A percentile compares a stretch with the other conserved stretches of the same genome.
phyloP scores from a whole-genome alignment of 495 filamentous ascomycete genomes.

The Arthonia radiata region DNA sequence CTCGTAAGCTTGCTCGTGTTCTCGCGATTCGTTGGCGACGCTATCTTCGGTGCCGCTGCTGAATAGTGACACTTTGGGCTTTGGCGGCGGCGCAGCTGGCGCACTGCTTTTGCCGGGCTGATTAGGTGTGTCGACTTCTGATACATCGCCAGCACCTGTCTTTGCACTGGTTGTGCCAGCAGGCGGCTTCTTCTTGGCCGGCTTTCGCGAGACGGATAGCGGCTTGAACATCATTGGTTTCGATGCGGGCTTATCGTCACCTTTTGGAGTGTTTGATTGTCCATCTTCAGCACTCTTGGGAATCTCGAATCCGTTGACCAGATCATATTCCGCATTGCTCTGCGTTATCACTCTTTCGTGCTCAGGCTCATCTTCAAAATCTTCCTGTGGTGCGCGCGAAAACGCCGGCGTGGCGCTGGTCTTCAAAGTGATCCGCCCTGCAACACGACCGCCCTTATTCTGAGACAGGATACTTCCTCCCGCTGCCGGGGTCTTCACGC shows the following conservation, averaged over 20 bases:
- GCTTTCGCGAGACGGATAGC: slow-evolving; percentile 48
- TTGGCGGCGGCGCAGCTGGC: slow-evolving; percentile 10
- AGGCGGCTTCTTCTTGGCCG: slow-evolving; percentile 35
- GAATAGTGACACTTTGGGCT: slow-evolving; percentile 37
- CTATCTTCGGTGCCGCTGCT: slow-evolving; percentile 10
- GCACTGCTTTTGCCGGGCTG: slow-evolving; percentile 2
- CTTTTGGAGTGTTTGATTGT: slow-evolving; percentile 14
- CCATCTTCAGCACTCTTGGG: slow-evolving; percentile 9
- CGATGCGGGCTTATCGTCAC: slow-evolving; percentile 41
- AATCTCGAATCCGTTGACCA: slow-evolving; percentile 1
- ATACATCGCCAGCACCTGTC: slow-evolving; percentile 3
- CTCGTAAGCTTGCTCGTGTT: slow-evolving; percentile 8
- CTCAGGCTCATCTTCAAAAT: slow-evolving; percentile 7
- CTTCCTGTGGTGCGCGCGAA: slow-evolving; percentile 1
- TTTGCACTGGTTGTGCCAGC: slow-evolving; percentile 6
- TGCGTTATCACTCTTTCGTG: slow-evolving; percentile 4
- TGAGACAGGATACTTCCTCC: slow-evolving; percentile 14
- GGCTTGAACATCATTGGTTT: slow-evolving; percentile 76
- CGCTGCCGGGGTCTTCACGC: slow-evolving; percentile 8
- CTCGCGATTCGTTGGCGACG: slow-evolving; percentile 9
- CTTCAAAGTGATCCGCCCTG: slow-evolving; percentile 40
- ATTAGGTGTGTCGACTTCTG: slow-evolving; percentile 1
- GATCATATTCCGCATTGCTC: slow-evolving; percentile 1
- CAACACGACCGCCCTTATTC: slow-evolving; percentile 14
- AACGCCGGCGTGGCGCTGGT: slow-evolving; percentile 62